Conservation (phyloP, 1,284 basidiomycete genomes). For the Pterulicium gracile region DNA sequence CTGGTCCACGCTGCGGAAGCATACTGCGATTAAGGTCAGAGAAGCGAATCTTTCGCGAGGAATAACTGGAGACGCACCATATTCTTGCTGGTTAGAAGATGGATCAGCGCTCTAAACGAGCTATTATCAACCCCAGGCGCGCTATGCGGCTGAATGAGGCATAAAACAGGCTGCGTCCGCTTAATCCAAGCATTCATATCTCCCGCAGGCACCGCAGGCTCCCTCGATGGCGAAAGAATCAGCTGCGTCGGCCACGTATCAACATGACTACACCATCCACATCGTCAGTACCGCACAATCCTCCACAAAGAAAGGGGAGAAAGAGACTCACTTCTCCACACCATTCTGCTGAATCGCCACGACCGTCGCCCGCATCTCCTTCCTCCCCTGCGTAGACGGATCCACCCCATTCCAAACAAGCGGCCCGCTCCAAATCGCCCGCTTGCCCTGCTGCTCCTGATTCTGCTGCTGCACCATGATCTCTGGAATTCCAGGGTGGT, state of each 20-base stretch:
- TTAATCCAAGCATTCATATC: slow-evolving; percentile 43
- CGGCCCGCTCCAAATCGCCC: slow-evolving; percentile 37
- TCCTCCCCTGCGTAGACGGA: slow-evolving; percentile 21
- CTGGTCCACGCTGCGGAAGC: slow-evolving; percentile 43
- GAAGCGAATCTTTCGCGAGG: slow-evolving; percentile 1
- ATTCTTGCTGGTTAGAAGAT: slow-evolving; percentile 28
- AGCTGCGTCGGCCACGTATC: slow-evolving; percentile 45
- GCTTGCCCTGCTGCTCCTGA: slow-evolving; percentile 3
- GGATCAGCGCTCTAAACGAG: slow-evolving; percentile 26
- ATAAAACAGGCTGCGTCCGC: slow-evolving; percentile 17
- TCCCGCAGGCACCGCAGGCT: slow-evolving; percentile 25
- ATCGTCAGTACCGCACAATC: too few relatives aligned
- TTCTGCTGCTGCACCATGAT: neutral
- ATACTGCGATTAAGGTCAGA: slow-evolving; percentile 27
- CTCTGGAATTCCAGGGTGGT: neutral
- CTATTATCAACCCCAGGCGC: slow-evolving; percentile 24
- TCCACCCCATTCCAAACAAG: slow-evolving; percentile 38
- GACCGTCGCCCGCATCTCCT: slow-evolving; percentile 35
- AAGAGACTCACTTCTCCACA: slow-evolving; percentile 22
- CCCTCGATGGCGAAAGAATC: slow-evolving; percentile 30
- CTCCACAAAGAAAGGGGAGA: slow-evolving; percentile 1
- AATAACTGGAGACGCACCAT: slow-evolving; percentile 25
- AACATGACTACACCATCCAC: slow-evolving; percentile 33
- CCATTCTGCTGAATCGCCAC: slow-evolving; percentile 17
- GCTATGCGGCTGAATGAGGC: slow-evolving; percentile 14